Conservation (phyloP, 208 protist genomes). For the Trypanosoma theileri region DNA sequence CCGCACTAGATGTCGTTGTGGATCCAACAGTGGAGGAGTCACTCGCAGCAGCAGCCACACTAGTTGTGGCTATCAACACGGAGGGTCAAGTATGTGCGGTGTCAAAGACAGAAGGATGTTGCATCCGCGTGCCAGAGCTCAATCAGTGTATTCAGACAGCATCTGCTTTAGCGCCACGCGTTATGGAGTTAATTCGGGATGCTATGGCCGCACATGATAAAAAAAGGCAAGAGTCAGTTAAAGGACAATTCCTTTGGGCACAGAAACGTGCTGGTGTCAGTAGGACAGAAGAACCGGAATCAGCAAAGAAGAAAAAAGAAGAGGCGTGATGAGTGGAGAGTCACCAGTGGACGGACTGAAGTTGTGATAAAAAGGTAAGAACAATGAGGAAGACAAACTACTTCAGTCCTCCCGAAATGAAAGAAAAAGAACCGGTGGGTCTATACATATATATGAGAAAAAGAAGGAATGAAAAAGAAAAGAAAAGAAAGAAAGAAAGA, state of each 20-base stretch:
- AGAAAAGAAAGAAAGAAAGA: no score
- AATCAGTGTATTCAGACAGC: conserved; percentile 57
- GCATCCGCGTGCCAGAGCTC: conserved; percentile 49
- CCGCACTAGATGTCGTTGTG: conserved; percentile 49
- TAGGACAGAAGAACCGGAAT: conserved; percentile 14
- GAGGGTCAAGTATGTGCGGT: conserved; percentile 84
- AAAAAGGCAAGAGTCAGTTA: conserved; percentile 49
- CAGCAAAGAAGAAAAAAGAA: conserved; percentile 5
- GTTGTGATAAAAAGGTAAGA: conserved; percentile 4
- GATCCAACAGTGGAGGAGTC: conserved; percentile 77
- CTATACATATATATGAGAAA: neutral
- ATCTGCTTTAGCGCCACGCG: conserved; percentile 34
- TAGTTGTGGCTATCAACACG: conserved; percentile 78
- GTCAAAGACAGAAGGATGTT: conserved; percentile 70
- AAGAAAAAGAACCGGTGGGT: neutral
- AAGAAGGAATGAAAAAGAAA: neutral
- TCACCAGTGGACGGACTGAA: neutral
- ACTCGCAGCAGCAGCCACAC: conserved; percentile 51
- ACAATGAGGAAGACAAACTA: neutral
- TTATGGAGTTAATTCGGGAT: conserved; percentile 56
- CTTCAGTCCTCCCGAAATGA: neutral
- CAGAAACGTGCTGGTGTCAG: conserved; percentile 69
- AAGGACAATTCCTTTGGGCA: conserved; percentile 86
- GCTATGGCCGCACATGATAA: conserved; percentile 71
- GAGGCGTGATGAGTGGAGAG: neutral